Base-by-base conservation (phyloP, 352 stramenopile genomes). In the Globisporangium rhizosaccharum region DNA sequence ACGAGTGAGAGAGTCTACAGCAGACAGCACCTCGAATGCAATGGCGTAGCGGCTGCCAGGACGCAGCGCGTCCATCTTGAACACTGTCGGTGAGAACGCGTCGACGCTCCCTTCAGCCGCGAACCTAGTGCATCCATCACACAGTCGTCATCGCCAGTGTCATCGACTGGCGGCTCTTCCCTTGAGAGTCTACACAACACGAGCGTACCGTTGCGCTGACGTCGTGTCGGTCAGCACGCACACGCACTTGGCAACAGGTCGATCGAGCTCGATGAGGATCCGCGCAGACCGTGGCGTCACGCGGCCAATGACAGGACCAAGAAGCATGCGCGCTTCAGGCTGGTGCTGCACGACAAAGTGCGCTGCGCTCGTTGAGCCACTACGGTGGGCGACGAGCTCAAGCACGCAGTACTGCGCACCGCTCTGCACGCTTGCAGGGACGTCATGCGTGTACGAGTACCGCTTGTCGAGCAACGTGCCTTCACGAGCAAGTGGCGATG, bases 261-360 rank as follows among this genome's bases (percentile, higher is more conserved):
- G 74, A 51, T 89, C 80, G 20, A 90, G 52, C 44, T 90, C 82
- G 39, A 92, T 54, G 2, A 92, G 67, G 30, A 92, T 79, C 20
- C 82, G 67, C 1, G 71, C 71, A 25, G 79, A 73, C 14, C 66
- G 62, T 8, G 75, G 66, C n/a, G 76, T 85, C 15, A 90, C 69
- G 17, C 72, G 68, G 26, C 82, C 80, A 28, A 92, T 58, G n/a
- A 92, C 62, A 11, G 82, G 82, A 3, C 82, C 82, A 9, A 90
- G 28, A 26, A 89, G 33, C 1, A 92, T 46, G 1, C 62, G 69
- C 8, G 82, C 72, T 12, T 77, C 65, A 1, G 68, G 59, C 15
- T 70, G 62, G 28, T 70, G 56, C 41, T 76, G 59, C 1, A 69
- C 46, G 50, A 84, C 79, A 26, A 85, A 73, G 25, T 67, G 66